Evolutionary conservation across 352 stramenopile genomes (phyloP).

Genomic region (Albugo laibachii): DNA sequence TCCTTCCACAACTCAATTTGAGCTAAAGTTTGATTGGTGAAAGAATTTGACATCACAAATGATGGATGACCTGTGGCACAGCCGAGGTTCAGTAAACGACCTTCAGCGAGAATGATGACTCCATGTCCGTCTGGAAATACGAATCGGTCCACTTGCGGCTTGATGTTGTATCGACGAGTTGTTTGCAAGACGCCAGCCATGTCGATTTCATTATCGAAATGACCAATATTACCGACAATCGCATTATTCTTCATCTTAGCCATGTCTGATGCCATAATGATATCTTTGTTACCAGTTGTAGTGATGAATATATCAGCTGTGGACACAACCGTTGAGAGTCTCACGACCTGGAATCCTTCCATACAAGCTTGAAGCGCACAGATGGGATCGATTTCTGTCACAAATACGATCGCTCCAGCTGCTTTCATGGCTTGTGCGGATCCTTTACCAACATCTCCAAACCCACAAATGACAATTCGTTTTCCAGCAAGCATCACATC

Average conservation of each 20-base stretch:
- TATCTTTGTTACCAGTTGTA: constrained; percentile 98
- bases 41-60: constrained; percentile 99
- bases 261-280: constrained; percentile 94
- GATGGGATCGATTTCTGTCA: constrained; percentile 98
- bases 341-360: constrained; percentile 94
- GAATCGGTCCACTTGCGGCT: constrained; percentile 98
- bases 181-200: constrained; percentile 84
- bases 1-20: constrained; percentile 98
- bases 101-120: constrained; percentile 95
- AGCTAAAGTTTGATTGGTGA: constrained; percentile 98
- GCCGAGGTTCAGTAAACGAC: constrained; percentile 95
- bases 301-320: constrained; percentile 97
- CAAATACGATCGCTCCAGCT: constrained; percentile 90
- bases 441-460: constrained; percentile 97
- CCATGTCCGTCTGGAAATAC: constrained; percentile 91
- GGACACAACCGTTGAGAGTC: constrained; percentile 80
- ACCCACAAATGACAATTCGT: constrained; percentile 94
- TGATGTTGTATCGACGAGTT: constrained; percentile 94
- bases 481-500: constrained; percentile 99
- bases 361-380: constrained; percentile 96
- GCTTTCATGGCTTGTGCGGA: constrained; percentile 95
- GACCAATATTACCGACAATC: constrained; percentile 98
- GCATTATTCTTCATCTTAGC: constrained; percentile 99
- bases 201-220: constrained; percentile 99
- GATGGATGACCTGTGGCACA: constrained; percentile 97